Evolutionary conservation across 1,284 basidiomycete species (phyloP), one percentile per base, ranked within the genome.

Genomic region (Ganoderma leucocontextum): DNA sequence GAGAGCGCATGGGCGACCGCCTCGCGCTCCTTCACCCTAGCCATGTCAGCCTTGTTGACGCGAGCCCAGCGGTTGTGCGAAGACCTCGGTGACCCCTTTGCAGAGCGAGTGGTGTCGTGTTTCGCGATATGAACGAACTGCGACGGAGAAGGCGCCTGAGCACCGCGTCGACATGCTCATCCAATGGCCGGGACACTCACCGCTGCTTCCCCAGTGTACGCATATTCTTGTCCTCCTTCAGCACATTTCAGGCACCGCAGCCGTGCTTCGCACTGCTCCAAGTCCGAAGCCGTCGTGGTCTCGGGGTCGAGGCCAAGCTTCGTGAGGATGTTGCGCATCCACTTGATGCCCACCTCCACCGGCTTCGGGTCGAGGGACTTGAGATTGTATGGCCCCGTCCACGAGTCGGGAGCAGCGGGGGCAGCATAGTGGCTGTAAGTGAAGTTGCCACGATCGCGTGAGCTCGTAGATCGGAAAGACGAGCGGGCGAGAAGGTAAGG

Each of bases 401-500:
- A 36, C 19, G 4, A 9, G 19, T 19, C 33, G 33, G 10, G 19
- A 36, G 13, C 17, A 3, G 19, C 35, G 12, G 35, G 13, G 35
- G 35, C 6, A 13, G 57, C 57, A 59, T 59, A 59, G 57, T 52
- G 61, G n/a, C 12, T 5, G 19, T 35, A 36, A 39, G 49, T 7
- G 19, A 38, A 36, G 12, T 38, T 22, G 29, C 10, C 42, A 7
- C 2, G 17, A 19, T 22, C 10, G 25, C 60, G 44, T 19, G 7
- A 19, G 19, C 22, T 41, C 4, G 6, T 17, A 19, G 8, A 9
- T 29, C 55, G 65, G 41, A 59, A 22, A 33, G 41, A 59, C 12
- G 15, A 47, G 36, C 62, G 49, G 4, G 25, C 25, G n/a, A 68
- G 55, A 29, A 68, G 19, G 19, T 44, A 38, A 19, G 67, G 67